Evolutionary conservation across 1,284 basidiomycete species (phyloP).

Genomic region (Testicularia cyperi): DNA sequence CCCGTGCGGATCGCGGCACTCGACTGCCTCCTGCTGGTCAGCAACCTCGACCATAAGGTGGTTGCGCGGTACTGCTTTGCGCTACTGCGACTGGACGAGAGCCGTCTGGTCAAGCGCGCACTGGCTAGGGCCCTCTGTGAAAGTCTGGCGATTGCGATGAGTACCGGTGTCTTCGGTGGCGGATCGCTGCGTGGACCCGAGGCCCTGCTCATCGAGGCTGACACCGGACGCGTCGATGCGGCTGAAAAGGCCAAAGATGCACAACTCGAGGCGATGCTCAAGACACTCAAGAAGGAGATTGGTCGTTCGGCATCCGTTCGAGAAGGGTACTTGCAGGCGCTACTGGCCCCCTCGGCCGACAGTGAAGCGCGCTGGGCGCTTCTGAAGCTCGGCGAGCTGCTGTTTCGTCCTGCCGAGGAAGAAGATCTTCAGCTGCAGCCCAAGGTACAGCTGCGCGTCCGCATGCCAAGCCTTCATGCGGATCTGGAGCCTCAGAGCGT

Average conservation of each 20-base stretch:
- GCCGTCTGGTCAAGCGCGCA: constrained; percentile 77
- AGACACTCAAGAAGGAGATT: constrained; percentile 53
- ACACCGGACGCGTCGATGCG: constrained; percentile 30
- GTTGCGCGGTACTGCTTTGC: constrained; percentile 85
- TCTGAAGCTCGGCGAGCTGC: constrained; percentile 86
- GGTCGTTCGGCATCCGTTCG: constrained; percentile 56
- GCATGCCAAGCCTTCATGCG: constrained; percentile 46
- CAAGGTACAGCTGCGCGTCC: constrained; percentile 67
- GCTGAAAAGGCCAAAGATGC: constrained; percentile 60
- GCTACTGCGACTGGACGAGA: constrained; percentile 84
- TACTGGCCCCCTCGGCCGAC: constrained; percentile 66
- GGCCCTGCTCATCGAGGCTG: constrained; percentile 41
- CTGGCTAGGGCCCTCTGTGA: constrained; percentile 83
- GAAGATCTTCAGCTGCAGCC: constrained; percentile 45
- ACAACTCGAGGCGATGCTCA: constrained; percentile 65
- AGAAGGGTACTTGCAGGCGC: constrained; percentile 54
- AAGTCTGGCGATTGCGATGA: constrained; percentile 80
- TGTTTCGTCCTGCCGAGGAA: constrained; percentile 69
- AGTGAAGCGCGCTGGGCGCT: constrained; percentile 85
- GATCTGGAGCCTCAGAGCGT: background rate
- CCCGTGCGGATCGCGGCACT: constrained; percentile 89
- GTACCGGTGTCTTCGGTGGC: constrained; percentile 79
- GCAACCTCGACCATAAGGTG: constrained; percentile 65
- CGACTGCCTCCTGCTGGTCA: constrained; percentile 86
- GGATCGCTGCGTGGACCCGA: constrained; percentile 32